Evolutionary conservation across 306 rosid genomes (phyloP).

Genomic region (Hylodesmum podocarpum): DNA sequence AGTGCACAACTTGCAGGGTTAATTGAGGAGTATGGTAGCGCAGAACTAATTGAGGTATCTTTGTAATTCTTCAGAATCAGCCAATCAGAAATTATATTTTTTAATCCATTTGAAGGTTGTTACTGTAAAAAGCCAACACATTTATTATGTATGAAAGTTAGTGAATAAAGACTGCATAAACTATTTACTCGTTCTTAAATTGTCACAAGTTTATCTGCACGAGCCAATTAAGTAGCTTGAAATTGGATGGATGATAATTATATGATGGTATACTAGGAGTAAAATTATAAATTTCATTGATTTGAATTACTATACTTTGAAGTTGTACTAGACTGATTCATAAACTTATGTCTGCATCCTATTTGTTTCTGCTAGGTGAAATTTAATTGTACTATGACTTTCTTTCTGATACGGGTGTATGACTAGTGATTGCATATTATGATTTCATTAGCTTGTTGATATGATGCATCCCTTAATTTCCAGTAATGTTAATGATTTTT

Average conservation of each 20-base stretch:
- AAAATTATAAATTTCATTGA: neutral
- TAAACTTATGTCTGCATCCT: neutral
- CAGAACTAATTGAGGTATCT: constrained; percentile 86
- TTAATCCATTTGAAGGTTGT: too few species aligned
- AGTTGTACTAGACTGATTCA: neutral
- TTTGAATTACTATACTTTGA: neutral
- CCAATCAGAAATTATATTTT: neutral
- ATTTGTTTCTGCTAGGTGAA: neutral
- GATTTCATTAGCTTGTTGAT: neutral
- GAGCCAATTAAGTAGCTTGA: neutral
- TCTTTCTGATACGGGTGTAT: neutral
- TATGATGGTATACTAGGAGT: neutral
- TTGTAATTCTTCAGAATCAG: neutral
- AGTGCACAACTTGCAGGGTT: constrained; percentile 95
- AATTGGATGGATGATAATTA: neutral
- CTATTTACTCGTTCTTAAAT: neutral
- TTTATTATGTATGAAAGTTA: neutral
- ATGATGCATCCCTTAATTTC: constrained; percentile 4
- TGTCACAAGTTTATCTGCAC: neutral
- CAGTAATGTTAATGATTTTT: constrained; percentile 13
- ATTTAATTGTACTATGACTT: neutral
- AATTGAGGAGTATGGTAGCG: constrained; percentile 71
- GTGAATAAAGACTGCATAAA: neutral
- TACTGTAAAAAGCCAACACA: too few species aligned
- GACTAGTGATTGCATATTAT: neutral